These are phyloP conservation scores for Boletus sensibilis DNA, from an alignment of 768 basidiomycete genomes.

Conservation along the genomic window DNA sequence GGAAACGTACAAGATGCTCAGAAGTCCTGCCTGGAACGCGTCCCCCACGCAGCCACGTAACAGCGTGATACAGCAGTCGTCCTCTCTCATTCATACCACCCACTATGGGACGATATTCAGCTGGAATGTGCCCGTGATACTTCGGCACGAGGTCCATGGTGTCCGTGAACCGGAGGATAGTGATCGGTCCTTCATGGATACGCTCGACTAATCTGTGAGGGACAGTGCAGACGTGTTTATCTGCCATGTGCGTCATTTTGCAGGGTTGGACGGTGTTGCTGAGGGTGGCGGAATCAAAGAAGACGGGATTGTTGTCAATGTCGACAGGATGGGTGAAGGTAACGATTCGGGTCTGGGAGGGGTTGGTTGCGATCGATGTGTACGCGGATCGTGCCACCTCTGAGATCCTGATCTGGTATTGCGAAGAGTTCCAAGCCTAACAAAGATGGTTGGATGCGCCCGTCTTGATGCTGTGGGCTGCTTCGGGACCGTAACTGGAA, in stretches of 20 bases:
- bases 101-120: background rate
- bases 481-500: too few species aligned
- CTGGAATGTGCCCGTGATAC: background rate
- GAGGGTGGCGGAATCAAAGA: background rate
- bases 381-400: background rate
- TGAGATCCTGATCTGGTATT: background rate
- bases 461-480: too few species aligned
- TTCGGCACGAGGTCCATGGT: background rate
- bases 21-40: background rate
- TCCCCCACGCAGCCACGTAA: too few species aligned
- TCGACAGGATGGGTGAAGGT: conserved; percentile 9
- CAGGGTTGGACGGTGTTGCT: conserved; percentile 1
- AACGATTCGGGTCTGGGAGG: background rate
- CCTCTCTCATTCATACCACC: background rate
- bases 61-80: too few species aligned
- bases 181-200: background rate
- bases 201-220: background rate
- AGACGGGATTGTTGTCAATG: background rate
- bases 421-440: too few species aligned
- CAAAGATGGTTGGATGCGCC: too few species aligned
- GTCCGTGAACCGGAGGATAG: conserved; percentile 6
- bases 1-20: background rate
- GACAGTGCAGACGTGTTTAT: background rate
- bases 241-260: conserved; percentile 4
- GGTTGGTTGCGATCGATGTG: conserved; percentile 2